A percentile compares a stretch with the other conserved stretches of the same genome.
Evolutionary conservation across 768 basidiomycete genomes (phyloP).

Genomic region (Suillus lakei): DNA sequence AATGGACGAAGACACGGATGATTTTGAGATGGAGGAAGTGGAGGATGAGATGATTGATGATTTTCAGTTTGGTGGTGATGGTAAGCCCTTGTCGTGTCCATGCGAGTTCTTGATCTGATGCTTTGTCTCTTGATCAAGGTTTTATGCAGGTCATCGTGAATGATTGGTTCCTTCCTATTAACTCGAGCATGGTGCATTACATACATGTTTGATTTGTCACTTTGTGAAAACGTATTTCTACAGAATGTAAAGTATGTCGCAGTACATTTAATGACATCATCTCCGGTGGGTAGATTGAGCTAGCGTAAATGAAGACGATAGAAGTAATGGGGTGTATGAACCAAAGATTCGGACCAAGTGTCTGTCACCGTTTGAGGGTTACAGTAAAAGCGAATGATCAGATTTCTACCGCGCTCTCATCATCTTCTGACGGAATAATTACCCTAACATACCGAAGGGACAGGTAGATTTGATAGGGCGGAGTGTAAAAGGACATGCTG

Average conservation of each 20-base stretch:
- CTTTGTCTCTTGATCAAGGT: slow-evolving; percentile 11
- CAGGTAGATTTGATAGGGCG: not conserved
- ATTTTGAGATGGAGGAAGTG: slow-evolving; percentile 11
- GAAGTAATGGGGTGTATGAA: too few species aligned
- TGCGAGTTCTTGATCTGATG: slow-evolving; percentile 10
- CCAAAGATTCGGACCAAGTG: not conserved
- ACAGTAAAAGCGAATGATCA: not conserved
- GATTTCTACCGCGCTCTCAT: not conserved
- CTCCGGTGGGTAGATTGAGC: too few species aligned
- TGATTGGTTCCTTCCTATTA: slow-evolving; percentile 24
- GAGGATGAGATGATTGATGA: slow-evolving; percentile 16
- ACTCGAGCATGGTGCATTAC: slow-evolving; percentile 28
- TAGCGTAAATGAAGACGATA: too few species aligned
- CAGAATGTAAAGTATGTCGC: not conserved
- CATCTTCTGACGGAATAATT: too few species aligned
- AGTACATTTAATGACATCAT: not conserved
- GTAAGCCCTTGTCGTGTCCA: not conserved
- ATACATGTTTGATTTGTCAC: slow-evolving; percentile 26
- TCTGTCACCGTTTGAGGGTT: not conserved
- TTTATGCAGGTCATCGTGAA: slow-evolving; percentile 20
- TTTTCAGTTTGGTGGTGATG: slow-evolving; percentile 8
- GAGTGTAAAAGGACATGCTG: not conserved
- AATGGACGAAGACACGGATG: slow-evolving; percentile 4
- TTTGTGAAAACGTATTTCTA: not conserved
- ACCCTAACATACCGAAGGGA: too few species aligned